Percentiles rank a stretch among this genome's conserved stretches.
phyloP scores from a whole-genome alignment of 1,139 yeast genomes.

The Chernovozyma aurita region DNA sequence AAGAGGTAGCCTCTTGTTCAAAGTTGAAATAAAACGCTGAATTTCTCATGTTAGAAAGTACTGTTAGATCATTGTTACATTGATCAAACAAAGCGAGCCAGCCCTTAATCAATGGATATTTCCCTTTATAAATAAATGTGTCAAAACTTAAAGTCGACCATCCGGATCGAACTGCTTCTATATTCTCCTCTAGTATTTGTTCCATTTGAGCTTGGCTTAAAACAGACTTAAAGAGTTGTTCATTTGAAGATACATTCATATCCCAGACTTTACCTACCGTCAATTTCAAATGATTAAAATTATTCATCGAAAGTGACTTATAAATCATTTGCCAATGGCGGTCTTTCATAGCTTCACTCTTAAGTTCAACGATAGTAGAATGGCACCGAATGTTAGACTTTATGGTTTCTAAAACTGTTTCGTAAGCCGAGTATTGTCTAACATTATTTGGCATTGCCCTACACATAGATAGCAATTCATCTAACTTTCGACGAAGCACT shows the following conservation, averaged over 20 bases:
- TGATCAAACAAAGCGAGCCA: slow-evolving; percentile 65
- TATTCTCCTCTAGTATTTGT: slow-evolving; percentile 54
- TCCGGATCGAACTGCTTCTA: slow-evolving; percentile 39
- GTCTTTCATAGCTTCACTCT: slow-evolving; percentile 52
- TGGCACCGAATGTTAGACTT: slow-evolving; percentile 37
- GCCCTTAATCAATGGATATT: slow-evolving; percentile 56
- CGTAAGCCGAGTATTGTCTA: slow-evolving; percentile 69
- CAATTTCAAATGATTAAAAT: slow-evolving; percentile 12
- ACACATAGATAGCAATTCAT: slow-evolving; percentile 43
- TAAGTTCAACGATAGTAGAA: slow-evolving; percentile 45
- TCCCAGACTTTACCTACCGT: slow-evolving; percentile 63
- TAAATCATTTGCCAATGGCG: slow-evolving; percentile 70
- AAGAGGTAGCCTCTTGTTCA: slow-evolving; percentile 50
- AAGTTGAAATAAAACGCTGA: slow-evolving; percentile 63
- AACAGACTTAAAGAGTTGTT: slow-evolving; percentile 42
- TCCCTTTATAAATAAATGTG: slow-evolving; percentile 46
- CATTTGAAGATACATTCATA: slow-evolving; percentile 47
- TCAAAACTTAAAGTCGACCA: slow-evolving; percentile 55
- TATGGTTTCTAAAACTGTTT: slow-evolving; percentile 47
- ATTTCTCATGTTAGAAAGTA: slow-evolving; percentile 65
- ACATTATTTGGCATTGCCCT: slow-evolving; percentile 55
- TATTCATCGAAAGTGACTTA: slow-evolving; percentile 16
- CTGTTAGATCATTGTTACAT: slow-evolving; percentile 57
- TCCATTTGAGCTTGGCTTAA: slow-evolving; percentile 73
- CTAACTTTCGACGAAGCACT: slow-evolving; percentile 46